Evolutionary conservation across 2,329 filamentous ascomycete species (phyloP), one percentile per base, ranked within the genome.

Genomic region (Arthrinium phaeospermum): DNA sequence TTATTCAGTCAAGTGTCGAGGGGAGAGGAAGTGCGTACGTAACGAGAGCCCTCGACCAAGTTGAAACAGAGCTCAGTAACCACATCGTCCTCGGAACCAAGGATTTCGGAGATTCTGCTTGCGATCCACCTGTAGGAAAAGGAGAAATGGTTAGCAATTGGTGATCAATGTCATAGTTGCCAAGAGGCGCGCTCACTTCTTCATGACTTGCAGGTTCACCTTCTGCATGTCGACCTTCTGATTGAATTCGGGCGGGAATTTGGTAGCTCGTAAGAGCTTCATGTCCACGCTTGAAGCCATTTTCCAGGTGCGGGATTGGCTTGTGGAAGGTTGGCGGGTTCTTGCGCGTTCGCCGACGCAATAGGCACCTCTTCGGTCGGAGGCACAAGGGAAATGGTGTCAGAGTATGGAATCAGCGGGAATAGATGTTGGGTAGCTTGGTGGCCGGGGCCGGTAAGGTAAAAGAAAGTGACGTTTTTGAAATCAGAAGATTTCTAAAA

Each of bases 141-240:
- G 70, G 71, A 74, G 67, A 72, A 72, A 61, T 70, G 72, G 37
- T 71, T 69, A 73, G 68, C 72, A 75, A 71, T 24, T 45, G 57
- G 30, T 24, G 1, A 13, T 5, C 30, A 24, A 19, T 24, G 41
- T 3, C 16, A n/a, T 16, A 13, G 10, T 24, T 3, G 37, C n/a
- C 22, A 27, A 53, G 34, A 30, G 30, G 10, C 37, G 44, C 69
- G 53, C 91, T 80, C 81, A 97, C 94, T 96, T 97, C 88, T 98
- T 98, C 91, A 99, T 97, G 71, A 99, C 94, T 82, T 97, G 94
- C 69, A 98, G 87, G 81, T 99, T 98, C 83, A 99, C 95, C 86
- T 98, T 98, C 77, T 92, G 91, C 90, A 97, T 98, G 86, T 99
- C 95, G 75, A 99, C 96, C 86, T 98, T 98, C 81, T 94, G 91